Percentiles rank a stretch among this genome's conserved stretches.
Conservation (phyloP, 2,329 filamentous ascomycete genomes). For the Cladophialophora carrionii region DNA sequence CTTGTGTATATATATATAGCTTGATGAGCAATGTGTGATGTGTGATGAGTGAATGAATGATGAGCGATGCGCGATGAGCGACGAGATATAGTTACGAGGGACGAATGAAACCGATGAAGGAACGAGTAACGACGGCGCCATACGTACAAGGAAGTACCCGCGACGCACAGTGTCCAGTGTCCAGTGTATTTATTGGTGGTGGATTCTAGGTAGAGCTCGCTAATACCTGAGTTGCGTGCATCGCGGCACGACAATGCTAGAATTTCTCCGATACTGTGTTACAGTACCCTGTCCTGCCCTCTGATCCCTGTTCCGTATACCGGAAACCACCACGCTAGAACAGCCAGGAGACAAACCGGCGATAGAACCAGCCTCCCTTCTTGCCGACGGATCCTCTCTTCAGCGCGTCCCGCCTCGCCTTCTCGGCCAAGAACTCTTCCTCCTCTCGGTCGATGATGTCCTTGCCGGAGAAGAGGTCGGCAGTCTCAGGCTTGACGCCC, state of each 20-base stretch:
- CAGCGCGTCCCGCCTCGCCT: slow-evolving; percentile 55
- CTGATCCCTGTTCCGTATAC: too few species aligned
- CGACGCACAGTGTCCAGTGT: too few species aligned
- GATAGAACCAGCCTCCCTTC: slow-evolving; percentile 58
- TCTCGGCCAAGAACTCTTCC: slow-evolving; percentile 65
- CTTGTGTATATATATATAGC: not conserved
- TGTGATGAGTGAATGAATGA: too few species aligned
- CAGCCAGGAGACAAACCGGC: slow-evolving; percentile 62
- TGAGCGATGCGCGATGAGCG: too few species aligned
- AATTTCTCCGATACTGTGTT: not conserved
- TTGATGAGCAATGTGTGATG: not conserved
- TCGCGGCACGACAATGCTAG: not conserved
- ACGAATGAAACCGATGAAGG: too few species aligned
- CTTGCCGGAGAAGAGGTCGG: slow-evolving; percentile 73
- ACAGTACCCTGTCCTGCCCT: not conserved
- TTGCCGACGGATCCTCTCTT: slow-evolving; percentile 37
- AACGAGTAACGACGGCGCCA: too few species aligned
- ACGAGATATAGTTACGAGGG: too few species aligned
- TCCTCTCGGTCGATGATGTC: slow-evolving; percentile 74
- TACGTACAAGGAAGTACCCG: too few species aligned
- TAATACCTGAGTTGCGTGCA: not conserved
- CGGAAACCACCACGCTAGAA: slow-evolving; percentile 51
- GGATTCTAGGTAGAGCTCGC: too few species aligned
- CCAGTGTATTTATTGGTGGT: too few species aligned
- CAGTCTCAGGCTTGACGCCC: slow-evolving; percentile 60